Percentiles rank a stretch among this genome's conserved stretches.
Evolutionary conservation across 148 eudicot genomes (phyloP).

Genomic region (Agrostemma githago): DNA sequence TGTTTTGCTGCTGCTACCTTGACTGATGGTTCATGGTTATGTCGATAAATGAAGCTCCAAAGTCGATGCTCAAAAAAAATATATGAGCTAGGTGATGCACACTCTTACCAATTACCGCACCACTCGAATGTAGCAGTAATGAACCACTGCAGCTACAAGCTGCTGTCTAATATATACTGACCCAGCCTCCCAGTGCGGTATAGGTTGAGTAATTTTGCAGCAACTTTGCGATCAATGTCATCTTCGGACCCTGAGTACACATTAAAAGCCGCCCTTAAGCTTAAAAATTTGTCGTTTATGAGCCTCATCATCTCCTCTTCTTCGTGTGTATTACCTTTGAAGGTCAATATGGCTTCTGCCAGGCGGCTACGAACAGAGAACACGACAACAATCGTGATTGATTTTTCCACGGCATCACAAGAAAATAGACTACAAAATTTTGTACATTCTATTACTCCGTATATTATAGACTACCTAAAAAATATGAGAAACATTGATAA

Average conservation of each 20-base stretch:
- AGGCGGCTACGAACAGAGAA: slow-evolving; percentile 48
- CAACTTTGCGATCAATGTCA: slow-evolving; percentile 35
- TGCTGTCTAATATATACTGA: slow-evolving; percentile 56
- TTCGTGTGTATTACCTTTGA: slow-evolving; percentile 37
- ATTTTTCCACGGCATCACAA: neutral
- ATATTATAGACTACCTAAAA: neutral
- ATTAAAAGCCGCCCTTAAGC: slow-evolving; percentile 40
- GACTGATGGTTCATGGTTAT: no score
- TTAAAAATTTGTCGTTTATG: slow-evolving; percentile 40
- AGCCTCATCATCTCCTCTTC: slow-evolving; percentile 46
- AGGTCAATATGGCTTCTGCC: slow-evolving; percentile 44
- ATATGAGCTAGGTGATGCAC: neutral
- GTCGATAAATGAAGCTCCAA: neutral
- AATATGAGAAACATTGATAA: neutral
- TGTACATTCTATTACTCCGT: no score
- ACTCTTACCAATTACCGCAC: neutral
- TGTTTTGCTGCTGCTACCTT: neutral
- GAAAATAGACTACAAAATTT: neutral
- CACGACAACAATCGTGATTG: slow-evolving; percentile 31
- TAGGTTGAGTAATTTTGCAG: slow-evolving; percentile 64
- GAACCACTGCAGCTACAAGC: neutral
- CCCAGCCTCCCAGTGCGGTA: slow-evolving; percentile 87
- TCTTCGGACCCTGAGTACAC: slow-evolving; percentile 31
- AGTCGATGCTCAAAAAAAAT: neutral
- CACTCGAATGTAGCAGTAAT: neutral